Evolutionary conservation across 768 basidiomycete genomes (phyloP).

Genomic region (Hirschioporus abietinus): DNA sequence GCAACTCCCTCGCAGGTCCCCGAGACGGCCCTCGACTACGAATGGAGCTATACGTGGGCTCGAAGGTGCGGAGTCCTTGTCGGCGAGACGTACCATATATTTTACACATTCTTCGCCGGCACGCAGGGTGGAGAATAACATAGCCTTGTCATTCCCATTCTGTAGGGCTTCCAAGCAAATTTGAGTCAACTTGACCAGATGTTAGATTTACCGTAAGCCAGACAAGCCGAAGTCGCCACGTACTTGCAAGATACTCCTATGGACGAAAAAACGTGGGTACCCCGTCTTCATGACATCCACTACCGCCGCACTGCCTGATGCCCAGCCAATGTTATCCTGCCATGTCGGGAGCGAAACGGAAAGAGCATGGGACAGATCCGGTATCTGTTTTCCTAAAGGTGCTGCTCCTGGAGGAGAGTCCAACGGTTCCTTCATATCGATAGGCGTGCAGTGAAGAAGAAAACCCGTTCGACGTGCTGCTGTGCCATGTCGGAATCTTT

Average conservation of each 20-base stretch:
- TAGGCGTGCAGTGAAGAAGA: neutral
- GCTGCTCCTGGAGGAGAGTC: neutral
- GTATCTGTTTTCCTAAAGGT: neutral
- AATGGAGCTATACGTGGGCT: conserved; percentile 62
- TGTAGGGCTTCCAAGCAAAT: conserved; percentile 73
- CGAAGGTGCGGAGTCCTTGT: conserved; percentile 33
- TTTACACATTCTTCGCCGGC: conserved; percentile 71
- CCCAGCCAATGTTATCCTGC: conserved; percentile 43
- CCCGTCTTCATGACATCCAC: conserved; percentile 40
- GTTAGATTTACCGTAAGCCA: conserved; percentile 3
- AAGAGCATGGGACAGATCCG: conserved; percentile 34
- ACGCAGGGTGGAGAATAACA: conserved; percentile 71
- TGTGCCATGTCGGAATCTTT: too few species aligned
- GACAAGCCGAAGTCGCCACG: conserved; percentile 10
- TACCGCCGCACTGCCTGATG: conserved; percentile 38
- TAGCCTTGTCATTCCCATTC: conserved; percentile 62
- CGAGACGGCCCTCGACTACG: conserved; percentile 49
- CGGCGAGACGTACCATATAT: conserved; percentile 56
- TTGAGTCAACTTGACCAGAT: conserved; percentile 17
- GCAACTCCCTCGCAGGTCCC: conserved; percentile 28
- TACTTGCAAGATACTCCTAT: conserved; percentile 41
- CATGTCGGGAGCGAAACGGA: conserved; percentile 45
- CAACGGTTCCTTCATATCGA: neutral
- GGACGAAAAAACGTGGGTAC: conserved; percentile 48
- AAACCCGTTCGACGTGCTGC: too few species aligned